Conservation (phyloP, 768 basidiomycete genomes). For the Arthromyces matolae region DNA sequence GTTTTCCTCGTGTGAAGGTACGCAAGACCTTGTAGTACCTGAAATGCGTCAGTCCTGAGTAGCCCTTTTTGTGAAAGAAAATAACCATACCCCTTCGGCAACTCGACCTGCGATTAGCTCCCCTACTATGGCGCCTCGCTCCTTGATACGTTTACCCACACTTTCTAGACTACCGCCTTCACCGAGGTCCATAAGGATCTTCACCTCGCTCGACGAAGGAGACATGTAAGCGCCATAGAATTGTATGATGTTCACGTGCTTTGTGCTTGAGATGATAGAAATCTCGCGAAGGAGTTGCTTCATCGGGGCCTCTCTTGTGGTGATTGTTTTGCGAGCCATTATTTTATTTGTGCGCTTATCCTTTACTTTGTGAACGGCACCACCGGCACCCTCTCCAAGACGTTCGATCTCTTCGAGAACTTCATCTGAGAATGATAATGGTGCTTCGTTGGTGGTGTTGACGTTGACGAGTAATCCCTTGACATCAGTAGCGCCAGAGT, state of each 20-base stretch:
- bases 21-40: slow-evolving; percentile 88
- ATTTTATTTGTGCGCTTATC: slow-evolving; percentile 76
- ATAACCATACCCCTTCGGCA: slow-evolving; percentile 77
- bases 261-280: slow-evolving; percentile 79
- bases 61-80: background rate
- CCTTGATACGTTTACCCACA: slow-evolving; percentile 80
- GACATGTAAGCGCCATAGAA: slow-evolving; percentile 93
- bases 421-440: slow-evolving; percentile 59
- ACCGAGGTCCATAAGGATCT: slow-evolving; percentile 89
- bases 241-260: slow-evolving; percentile 82
- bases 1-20: slow-evolving; percentile 90
- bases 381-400: slow-evolving; percentile 93
- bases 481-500: slow-evolving; percentile 32
- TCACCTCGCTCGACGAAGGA: slow-evolving; percentile 86
- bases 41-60: background rate
- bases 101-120: slow-evolving; percentile 90
- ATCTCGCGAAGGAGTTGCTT: slow-evolving; percentile 93
- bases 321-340: slow-evolving; percentile 94
- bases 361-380: slow-evolving; percentile 91
- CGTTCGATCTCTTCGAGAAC: slow-evolving; percentile 71
- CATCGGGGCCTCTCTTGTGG: slow-evolving; percentile 84
- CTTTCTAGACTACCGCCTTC: slow-evolving; percentile 90
- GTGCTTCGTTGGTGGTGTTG: slow-evolving; percentile 31
- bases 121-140: slow-evolving; percentile 72
- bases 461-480: slow-evolving; percentile 35